Base-by-base conservation (phyloP, 805 yeast species). In the Teunomyces barrocoloradensis region DNA sequence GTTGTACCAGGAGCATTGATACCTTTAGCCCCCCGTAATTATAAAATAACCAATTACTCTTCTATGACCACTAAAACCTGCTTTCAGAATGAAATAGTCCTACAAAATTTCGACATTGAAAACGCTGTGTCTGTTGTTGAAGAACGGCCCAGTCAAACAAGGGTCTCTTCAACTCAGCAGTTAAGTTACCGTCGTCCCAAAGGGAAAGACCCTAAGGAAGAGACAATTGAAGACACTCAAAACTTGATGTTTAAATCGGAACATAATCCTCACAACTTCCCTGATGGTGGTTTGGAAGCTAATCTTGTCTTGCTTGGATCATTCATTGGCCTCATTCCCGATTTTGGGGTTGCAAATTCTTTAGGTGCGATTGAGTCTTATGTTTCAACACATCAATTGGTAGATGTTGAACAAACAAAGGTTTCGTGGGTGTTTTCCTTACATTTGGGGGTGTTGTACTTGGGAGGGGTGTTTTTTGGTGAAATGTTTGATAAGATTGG, bases 401-500 rank as follows among this genome's bases (percentile, higher is more conserved):
- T 21, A 11, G 6, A 45, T 28, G 43, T 45, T 10, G 38, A 45
- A 23, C 54, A 45, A 33, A 49, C 54, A 33, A 53, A 48, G n/a
- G 53, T 55, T 3, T 56, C 60, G 28, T 58, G 60, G 62, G 45
- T 58, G 6, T 58, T 58, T 37, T 55, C 60, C 5, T 34, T 56
- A 32, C 55, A 52, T 36, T 45, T 58, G 30, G 58, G 56, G 27
- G 49, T 55, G 34, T 49, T 53, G 55, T 57, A 46, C 43, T 47
- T 56, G 32, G 55, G 59, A 12, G 62, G 59, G 4, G 62, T 77
- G 39, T 59, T 77, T 36, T 68, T 74, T 5, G 81, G 82, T 2
- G 66, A 70, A 2, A 59, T 75, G 13, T 76, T 77, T 53, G 82
- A 78, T 47, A 60, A 63, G 25, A 68, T 62, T 49, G 82, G 82